Evolutionary conservation across 129 eudicot species (phyloP).

Genomic region (Deinandra increscens): DNA sequence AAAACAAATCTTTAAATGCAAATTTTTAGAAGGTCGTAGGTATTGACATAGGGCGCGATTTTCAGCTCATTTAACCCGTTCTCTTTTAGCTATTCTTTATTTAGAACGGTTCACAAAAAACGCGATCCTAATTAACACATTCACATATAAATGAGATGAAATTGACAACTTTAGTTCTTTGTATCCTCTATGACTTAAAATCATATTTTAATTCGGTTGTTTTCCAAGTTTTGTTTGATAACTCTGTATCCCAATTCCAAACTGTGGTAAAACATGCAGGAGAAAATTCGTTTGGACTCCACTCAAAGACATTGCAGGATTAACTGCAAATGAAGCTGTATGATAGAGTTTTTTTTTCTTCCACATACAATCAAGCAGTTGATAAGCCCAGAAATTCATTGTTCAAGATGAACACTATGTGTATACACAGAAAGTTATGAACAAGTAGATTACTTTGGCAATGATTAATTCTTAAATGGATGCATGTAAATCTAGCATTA

Average conservation of each 20-base stretch:
- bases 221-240: conserved; percentile 5
- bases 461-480: conserved; percentile 8
- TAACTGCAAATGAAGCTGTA: conserved; percentile 33
- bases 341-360: conserved; percentile 23
- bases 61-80: no score
- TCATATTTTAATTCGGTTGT: neutral
- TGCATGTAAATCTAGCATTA: conserved; percentile 12
- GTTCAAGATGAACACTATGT: conserved; percentile 23
- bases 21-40: no score
- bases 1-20: no score
- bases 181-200: neutral
- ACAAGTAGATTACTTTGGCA: conserved; percentile 10
- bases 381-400: neutral
- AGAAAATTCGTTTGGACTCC: conserved; percentile 81
- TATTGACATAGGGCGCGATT: no score
- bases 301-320: conserved; percentile 66
- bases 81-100: no score
- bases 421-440: conserved; percentile 32
- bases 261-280: conserved; percentile 39
- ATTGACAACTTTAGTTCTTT: neutral
- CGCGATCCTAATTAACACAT: no score
- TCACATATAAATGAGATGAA: no score
- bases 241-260: neutral
- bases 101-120: no score
- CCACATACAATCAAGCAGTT: conserved; percentile 1